Evolutionary conservation across 495 filamentous ascomycete genomes (phyloP).

Genomic region (Aspergillus bridgeri): DNA sequence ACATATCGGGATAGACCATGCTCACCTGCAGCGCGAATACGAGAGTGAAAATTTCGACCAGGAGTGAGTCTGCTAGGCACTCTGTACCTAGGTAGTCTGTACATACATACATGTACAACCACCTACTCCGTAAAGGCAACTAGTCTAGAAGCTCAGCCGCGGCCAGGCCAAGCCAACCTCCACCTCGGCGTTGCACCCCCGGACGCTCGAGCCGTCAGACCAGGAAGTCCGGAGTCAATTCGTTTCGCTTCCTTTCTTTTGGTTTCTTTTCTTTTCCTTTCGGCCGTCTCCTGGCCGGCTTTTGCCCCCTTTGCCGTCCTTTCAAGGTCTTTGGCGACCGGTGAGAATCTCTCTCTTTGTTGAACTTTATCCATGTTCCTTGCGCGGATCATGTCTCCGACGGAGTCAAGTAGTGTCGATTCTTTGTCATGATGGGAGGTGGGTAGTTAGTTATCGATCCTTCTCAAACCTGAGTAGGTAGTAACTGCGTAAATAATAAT

Average conservation of each 20-base stretch:
- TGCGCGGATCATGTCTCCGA: neutral
- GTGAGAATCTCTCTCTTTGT: neutral
- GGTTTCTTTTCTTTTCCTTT: neutral
- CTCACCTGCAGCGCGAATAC: neutral
- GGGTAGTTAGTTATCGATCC: neutral
- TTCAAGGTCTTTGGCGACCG: neutral
- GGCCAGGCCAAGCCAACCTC: neutral
- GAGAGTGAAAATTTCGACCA: neutral
- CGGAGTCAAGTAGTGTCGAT: too few relatives aligned
- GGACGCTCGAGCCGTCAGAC: conserved; percentile 1
- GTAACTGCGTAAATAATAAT: too few relatives aligned
- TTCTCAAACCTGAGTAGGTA: too few relatives aligned
- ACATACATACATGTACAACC: too few relatives aligned
- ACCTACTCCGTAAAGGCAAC: too few relatives aligned
- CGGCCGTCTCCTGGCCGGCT: neutral
- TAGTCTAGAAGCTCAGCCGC: neutral
- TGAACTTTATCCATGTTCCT: neutral
- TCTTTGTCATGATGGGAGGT: neutral
- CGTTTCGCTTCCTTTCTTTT: too few relatives aligned
- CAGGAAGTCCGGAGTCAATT: too few relatives aligned
- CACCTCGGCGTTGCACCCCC: conserved; percentile 4
- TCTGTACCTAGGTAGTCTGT: too few relatives aligned
- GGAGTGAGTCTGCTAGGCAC: too few relatives aligned
- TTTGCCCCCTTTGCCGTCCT: neutral
- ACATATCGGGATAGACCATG: neutral